Conservation (phyloP, 345 rosid species). For the Citrus medica region DNA sequence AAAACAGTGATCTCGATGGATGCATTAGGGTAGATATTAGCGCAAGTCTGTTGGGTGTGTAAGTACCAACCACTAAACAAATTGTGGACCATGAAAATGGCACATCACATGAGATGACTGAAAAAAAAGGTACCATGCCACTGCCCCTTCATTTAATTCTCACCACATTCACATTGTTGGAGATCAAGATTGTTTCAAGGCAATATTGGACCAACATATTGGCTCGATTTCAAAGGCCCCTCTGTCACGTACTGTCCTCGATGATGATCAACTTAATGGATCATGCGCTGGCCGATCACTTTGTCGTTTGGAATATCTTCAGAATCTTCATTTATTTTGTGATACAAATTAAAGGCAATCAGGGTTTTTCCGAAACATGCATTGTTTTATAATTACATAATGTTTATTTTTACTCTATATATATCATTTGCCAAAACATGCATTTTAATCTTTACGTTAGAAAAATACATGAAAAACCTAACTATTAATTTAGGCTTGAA, state of each 20-base stretch:
- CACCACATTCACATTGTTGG: background rate
- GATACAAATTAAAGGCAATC: background rate
- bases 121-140: conserved; percentile 19
- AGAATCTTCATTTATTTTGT: background rate
- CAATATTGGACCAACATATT: background rate
- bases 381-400: too few species aligned
- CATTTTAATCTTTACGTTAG: too few species aligned
- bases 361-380: background rate
- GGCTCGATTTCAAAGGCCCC: background rate
- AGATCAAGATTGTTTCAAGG: background rate
- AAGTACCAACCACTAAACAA: conserved; percentile 13
- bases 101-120: conserved; percentile 27
- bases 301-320: conserved; percentile 12
- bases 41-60: too few species aligned
- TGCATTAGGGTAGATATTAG: too few species aligned
- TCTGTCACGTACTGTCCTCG: background rate
- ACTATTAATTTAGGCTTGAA: too few species aligned
- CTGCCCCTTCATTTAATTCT: background rate
- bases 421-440: too few species aligned
- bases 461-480: too few species aligned
- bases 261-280: background rate
- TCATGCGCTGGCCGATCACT: conserved; percentile 22
- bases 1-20: too few species aligned
- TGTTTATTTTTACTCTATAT: too few species aligned
- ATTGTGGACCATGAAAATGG: conserved; percentile 26